phyloP scores from a whole-genome alignment of 164 flowering plant genomes.

The Stephania japonica region DNA sequence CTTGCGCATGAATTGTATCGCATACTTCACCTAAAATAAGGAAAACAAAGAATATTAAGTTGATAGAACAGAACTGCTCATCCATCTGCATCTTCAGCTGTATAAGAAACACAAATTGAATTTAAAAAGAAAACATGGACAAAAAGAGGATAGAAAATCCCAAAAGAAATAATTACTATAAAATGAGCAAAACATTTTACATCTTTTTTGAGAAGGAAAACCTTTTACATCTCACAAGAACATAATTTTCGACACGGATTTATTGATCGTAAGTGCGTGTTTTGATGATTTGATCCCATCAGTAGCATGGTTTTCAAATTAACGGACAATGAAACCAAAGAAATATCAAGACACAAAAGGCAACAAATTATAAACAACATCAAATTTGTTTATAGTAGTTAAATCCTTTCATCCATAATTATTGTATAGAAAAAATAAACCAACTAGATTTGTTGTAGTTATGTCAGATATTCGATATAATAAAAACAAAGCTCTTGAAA shows the following conservation, averaged over 20 bases:
- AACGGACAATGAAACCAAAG: neutral
- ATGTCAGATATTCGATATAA: neutral
- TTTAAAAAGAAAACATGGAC: too few species aligned
- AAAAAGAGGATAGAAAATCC: too few species aligned
- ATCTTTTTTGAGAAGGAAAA: too few species aligned
- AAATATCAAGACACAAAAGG: neutral
- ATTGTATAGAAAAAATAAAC: neutral
- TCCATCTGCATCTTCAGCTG: neutral
- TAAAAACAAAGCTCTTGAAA: neutral
- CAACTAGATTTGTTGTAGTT: neutral
- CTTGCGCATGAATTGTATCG: slow-evolving; percentile 86
- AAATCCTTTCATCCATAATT: neutral
- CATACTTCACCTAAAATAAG: slow-evolving; percentile 71
- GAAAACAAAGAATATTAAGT: slow-evolving; percentile 1
- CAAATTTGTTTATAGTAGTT: neutral
- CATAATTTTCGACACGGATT: neutral
- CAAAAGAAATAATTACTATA: too few species aligned
- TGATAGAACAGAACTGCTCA: neutral
- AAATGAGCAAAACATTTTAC: too few species aligned
- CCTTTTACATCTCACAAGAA: neutral
- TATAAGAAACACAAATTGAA: too few species aligned
- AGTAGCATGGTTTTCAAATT: neutral
- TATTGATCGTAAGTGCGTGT: neutral
- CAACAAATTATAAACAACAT: neutral
- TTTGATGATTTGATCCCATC: neutral